Evolutionary conservation across 2,329 filamentous ascomycete species (phyloP).

Genomic region (Xylaria sp.): DNA sequence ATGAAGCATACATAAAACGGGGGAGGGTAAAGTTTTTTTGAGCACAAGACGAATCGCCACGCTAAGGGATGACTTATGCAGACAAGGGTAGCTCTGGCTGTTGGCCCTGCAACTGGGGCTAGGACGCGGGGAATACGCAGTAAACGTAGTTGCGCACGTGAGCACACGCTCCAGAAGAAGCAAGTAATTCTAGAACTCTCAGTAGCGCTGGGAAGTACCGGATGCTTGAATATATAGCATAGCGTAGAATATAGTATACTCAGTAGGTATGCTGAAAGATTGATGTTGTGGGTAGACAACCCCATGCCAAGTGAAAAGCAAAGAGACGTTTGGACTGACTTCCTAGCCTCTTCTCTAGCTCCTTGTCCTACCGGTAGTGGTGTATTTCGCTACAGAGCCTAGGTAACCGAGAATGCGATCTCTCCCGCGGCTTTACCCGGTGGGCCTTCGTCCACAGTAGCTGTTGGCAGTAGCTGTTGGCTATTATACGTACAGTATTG

Average conservation of each 20-base stretch:
- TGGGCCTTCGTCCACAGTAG: not conserved
- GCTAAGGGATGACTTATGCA: constrained; percentile 6
- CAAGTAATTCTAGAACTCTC: not conserved
- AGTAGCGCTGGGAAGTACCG: not conserved
- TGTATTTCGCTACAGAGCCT: not conserved
- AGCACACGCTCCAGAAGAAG: not conserved
- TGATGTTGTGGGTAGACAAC: not conserved
- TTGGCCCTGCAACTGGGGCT: constrained; percentile 6
- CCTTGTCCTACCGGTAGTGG: too few relatives aligned
- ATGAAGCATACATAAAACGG: not conserved
- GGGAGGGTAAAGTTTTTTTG: not conserved
- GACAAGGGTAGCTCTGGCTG: constrained; percentile 17
- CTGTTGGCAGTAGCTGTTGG: not conserved
- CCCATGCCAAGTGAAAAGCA: not conserved
- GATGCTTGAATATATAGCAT: not conserved
- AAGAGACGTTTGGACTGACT: not conserved
- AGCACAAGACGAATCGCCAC: constrained; percentile 13
- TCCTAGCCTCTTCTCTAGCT: not conserved
- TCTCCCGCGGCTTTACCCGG: not conserved
- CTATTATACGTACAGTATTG: not conserved
- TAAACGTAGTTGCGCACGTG: not conserved
- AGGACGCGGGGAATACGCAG: constrained; percentile 28
- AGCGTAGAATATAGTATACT: not conserved
- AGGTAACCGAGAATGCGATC: too few relatives aligned
- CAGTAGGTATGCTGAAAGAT: not conserved